Conservation (phyloP, 768 basidiomycete genomes). For the Boletus vinaceobasis region DNA sequence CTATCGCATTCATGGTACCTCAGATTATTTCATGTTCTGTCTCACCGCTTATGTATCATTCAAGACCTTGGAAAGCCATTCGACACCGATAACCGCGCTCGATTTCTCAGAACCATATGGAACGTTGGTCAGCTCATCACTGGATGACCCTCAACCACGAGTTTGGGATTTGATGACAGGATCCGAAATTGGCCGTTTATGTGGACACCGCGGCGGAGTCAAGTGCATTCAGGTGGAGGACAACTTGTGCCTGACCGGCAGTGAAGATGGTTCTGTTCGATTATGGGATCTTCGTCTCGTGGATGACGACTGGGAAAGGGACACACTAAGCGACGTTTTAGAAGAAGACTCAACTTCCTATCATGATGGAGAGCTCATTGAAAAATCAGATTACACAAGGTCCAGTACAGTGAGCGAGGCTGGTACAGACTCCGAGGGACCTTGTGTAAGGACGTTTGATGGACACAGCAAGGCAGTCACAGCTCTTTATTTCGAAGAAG, state of each 20-base stretch:
- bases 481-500: constrained; percentile 92
- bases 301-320: constrained; percentile 62
- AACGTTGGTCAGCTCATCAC: constrained; percentile 82
- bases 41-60: constrained; percentile 10
- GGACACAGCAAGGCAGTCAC: constrained; percentile 94
- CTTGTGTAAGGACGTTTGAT: constrained; percentile 72
- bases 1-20: constrained; percentile 93
- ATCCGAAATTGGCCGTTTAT: constrained; percentile 77
- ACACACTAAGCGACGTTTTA: constrained; percentile 56
- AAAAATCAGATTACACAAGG: constrained; percentile 40
- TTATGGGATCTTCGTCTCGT: constrained; percentile 90
- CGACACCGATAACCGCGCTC: constrained; percentile 77
- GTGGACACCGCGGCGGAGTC: constrained; percentile 77
- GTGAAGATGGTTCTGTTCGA: constrained; percentile 78
- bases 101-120: constrained; percentile 98
- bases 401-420: constrained; percentile 38
- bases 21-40: neutral
- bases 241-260: constrained; percentile 85
- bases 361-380: constrained; percentile 36
- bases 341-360: constrained; percentile 53
- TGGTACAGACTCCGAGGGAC: constrained; percentile 42
- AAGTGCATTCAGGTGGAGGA: constrained; percentile 94
- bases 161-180: constrained; percentile 95
- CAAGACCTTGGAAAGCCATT: constrained; percentile 80
- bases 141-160: constrained; percentile 80